These are phyloP conservation scores for Penicillium sp. DNA, from an alignment of 2,329 filamentous ascomycete genomes.

Conservation along the genomic window DNA sequence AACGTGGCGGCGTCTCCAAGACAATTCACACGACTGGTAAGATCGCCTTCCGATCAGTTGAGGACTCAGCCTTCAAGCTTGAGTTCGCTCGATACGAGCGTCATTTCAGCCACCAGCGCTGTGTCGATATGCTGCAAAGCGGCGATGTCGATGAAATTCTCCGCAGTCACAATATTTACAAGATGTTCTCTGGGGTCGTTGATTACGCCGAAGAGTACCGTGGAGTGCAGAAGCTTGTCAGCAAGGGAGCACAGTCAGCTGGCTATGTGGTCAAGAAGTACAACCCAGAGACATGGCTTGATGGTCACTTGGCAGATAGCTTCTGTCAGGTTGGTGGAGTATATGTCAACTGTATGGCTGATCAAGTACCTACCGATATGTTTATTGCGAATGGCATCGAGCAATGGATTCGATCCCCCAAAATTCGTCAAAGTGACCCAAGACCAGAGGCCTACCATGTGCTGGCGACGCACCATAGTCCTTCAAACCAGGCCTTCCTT, in stretches of 20 bases:
- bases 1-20: neutral
- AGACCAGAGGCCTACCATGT: neutral
- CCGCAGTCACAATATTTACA: constrained; percentile 19
- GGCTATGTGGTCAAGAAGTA: neutral
- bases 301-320: neutral
- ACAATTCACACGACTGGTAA: constrained; percentile 28
- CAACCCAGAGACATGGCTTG: neutral
- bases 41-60: constrained; percentile 21
- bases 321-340: neutral
- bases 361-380: constrained; percentile 18
- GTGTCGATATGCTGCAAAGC: constrained; percentile 5
- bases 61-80: constrained; percentile 12
- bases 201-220: constrained; percentile 9
- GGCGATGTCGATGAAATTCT: constrained; percentile 7
- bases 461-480: neutral
- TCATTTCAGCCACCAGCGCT: constrained; percentile 35
- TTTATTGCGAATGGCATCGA: constrained; percentile 35
- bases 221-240: neutral
- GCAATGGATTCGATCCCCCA: constrained; percentile 28
- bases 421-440: neutral
- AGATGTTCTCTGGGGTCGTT: constrained; percentile 19
- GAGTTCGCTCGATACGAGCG: constrained; percentile 35
- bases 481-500: constrained; percentile 18
- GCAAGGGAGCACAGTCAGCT: neutral
- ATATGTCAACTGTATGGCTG: neutral